Conservation (phyloP, 169 alveolate species). For the Toxoplasma gondii region DNA sequence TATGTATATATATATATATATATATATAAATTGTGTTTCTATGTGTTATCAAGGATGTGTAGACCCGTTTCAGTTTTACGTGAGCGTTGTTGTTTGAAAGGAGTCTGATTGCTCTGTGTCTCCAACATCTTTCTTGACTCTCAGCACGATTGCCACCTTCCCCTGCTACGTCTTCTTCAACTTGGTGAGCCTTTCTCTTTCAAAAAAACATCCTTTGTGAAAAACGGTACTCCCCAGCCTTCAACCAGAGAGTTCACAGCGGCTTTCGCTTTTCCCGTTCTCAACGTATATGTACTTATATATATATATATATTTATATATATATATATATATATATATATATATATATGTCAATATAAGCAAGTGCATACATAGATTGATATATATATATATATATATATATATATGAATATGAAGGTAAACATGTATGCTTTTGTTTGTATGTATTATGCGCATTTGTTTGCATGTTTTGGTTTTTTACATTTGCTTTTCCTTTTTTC, state of each 20-base stretch:
- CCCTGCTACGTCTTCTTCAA: conserved; percentile 66
- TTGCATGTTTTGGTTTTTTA: neutral
- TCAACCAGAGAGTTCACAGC: too few relatives aligned
- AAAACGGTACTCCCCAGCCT: too few relatives aligned
- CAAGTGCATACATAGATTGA: too few relatives aligned
- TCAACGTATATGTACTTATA: neutral
- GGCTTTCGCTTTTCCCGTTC: neutral
- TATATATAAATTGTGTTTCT: too few relatives aligned
- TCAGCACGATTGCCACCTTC: conserved; percentile 48
- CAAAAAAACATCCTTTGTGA: neutral
- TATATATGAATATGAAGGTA: neutral
- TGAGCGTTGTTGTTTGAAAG: too few relatives aligned
- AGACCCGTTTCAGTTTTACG: too few relatives aligned
- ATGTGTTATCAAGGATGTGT: too few relatives aligned
- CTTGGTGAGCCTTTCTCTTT: neutral
- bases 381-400: too few relatives aligned
- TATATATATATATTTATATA: neutral
- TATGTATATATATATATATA: too few relatives aligned
- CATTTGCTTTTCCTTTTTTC: neutral
- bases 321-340: too few relatives aligned
- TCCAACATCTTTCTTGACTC: neutral
- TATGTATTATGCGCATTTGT: neutral
- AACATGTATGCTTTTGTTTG: neutral
- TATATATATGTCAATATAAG: too few relatives aligned
- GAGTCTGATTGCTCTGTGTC: neutral